A percentile compares a stretch with the other conserved stretches of the same genome.
phyloP scores from a whole-genome alignment of 169 alveolate species.

The Plasmodium coatneyi region DNA sequence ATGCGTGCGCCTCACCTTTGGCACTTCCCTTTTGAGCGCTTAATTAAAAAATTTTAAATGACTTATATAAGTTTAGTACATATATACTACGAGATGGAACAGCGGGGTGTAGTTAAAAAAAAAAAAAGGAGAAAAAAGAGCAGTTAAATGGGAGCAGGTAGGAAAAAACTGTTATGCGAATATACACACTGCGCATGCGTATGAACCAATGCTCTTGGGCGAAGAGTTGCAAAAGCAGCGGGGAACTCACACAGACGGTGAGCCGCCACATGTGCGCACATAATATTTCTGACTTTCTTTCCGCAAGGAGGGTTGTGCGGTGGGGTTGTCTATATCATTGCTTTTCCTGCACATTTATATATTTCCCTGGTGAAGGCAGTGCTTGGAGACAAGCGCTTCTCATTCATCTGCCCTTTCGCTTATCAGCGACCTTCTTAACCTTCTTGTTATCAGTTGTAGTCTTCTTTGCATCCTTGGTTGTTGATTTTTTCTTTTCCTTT shows the following conservation, averaged over 20 bases:
- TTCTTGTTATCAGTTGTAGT: slow-evolving; percentile 15
- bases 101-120: neutral
- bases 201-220: slow-evolving; percentile 1
- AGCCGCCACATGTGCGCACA: neutral
- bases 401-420: slow-evolving; percentile 46
- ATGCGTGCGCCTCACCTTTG: neutral
- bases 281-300: neutral
- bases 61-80: neutral
- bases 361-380: neutral
- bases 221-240: neutral
- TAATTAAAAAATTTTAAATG: neutral
- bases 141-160: neutral
- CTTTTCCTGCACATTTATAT: slow-evolving; percentile 6
- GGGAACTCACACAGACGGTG: neutral
- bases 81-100: neutral
- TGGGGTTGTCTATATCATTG: neutral
- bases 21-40: neutral
- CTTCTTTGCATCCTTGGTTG: slow-evolving; percentile 44
- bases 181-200: neutral
- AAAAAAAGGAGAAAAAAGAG: neutral
- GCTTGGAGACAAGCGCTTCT: neutral
- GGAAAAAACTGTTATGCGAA: slow-evolving; percentile 1
- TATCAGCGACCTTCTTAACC: slow-evolving; percentile 45
- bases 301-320: neutral
- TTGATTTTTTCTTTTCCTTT: slow-evolving; percentile 51